A percentile compares a stretch with the other conserved stretches of the same genome.
Conservation (phyloP, 108 stramenopile genomes). For the Epithemia pelagica region DNA sequence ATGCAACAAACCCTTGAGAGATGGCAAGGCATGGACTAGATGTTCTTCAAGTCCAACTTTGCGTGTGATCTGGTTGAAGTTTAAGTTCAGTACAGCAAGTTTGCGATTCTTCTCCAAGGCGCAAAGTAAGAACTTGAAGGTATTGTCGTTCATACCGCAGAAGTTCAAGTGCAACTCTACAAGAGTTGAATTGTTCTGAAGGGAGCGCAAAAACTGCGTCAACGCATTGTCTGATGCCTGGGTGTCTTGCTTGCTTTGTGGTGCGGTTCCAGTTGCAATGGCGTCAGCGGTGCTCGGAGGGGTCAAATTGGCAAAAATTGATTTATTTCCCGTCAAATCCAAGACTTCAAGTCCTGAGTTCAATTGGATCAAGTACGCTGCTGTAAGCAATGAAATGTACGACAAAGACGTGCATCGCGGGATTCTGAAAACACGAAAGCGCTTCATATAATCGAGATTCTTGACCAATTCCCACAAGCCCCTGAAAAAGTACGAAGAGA, state of each 20-base stretch:
- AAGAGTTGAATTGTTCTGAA: not conserved
- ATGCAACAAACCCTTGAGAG: not conserved
- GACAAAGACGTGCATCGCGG: not conserved
- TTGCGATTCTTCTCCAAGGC: not conserved
- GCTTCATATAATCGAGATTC: not conserved
- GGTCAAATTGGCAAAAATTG: not conserved
- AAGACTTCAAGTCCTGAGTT: not conserved
- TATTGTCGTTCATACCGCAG: not conserved
- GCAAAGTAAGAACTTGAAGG: not conserved
- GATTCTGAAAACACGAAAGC: not conserved
- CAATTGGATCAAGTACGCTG: not conserved
- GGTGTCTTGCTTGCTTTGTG: not conserved
- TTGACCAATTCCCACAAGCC: not conserved
- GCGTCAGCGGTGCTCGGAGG: not conserved
- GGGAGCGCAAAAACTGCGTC: not conserved
- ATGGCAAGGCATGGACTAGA: not conserved
- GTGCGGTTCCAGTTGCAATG: not conserved
- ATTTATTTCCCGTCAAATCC: not conserved
- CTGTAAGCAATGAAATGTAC: not conserved
- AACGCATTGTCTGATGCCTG: not conserved
- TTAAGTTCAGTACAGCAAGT: not conserved
- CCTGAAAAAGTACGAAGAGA: not conserved
- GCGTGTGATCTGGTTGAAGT: not conserved
- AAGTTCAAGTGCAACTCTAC: not conserved
- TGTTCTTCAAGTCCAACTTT: not conserved